Evolutionary conservation across 2,329 filamentous ascomycete genomes (phyloP).

Genomic region (Penicillium sp.): DNA sequence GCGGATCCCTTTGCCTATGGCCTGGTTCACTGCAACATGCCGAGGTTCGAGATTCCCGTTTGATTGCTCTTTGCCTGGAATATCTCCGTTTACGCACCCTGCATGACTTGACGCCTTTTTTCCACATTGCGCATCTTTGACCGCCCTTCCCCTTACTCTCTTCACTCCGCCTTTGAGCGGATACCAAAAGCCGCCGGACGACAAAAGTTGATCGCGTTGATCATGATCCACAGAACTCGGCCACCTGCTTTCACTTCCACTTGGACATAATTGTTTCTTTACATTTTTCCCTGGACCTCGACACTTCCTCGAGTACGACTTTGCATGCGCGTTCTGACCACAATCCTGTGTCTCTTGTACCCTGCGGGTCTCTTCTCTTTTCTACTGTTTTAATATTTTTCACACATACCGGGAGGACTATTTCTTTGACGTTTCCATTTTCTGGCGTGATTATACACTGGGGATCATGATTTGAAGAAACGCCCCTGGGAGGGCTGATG

Average conservation of each 20-base stretch:
- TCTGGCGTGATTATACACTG: slow-evolving; percentile 20
- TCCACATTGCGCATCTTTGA: not conserved
- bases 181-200: slow-evolving; percentile 14
- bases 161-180: not conserved
- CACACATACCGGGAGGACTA: slow-evolving; percentile 14
- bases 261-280: slow-evolving; percentile 14
- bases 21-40: slow-evolving; percentile 29
- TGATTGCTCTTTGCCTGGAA: slow-evolving; percentile 2
- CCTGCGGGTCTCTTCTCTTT: slow-evolving; percentile 8
- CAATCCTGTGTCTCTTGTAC: slow-evolving; percentile 2
- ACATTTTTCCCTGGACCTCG: slow-evolving; percentile 8
- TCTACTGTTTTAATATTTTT: slow-evolving; percentile 26
- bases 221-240: slow-evolving; percentile 17
- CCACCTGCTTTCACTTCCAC: slow-evolving; percentile 16
- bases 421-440: slow-evolving; percentile 11
- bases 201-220: slow-evolving; percentile 13
- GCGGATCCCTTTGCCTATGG: slow-evolving; percentile 23
- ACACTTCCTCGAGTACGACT: slow-evolving; percentile 2
- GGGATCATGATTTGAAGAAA: slow-evolving; percentile 19
- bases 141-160: not conserved
- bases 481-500: slow-evolving; percentile 17
- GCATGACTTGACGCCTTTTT: slow-evolving; percentile 8
- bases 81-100: not conserved
- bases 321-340: slow-evolving; percentile 12
- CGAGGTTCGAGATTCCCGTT: slow-evolving; percentile 1